These are phyloP conservation scores for Carallia brachiata DNA, from an alignment of 345 rosid genomes.

Conservation along the genomic window DNA sequence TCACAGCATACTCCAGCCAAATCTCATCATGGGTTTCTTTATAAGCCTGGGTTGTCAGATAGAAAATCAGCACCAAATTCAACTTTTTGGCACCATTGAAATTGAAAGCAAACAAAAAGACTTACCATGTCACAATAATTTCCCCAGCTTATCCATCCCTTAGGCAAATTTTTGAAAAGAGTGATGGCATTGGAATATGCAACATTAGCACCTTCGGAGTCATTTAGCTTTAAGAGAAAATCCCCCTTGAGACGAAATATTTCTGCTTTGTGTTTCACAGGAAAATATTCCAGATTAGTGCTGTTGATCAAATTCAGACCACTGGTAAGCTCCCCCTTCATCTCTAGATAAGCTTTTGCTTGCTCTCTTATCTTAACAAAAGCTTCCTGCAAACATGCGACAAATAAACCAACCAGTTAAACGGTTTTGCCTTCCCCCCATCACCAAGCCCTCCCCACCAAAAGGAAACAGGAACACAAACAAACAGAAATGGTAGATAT, in stretches of 20 bases:
- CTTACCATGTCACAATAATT: slow-evolving; percentile 92
- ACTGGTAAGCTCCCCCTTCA: slow-evolving; percentile 83
- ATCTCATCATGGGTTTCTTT: slow-evolving; percentile 79
- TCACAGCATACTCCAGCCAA: slow-evolving; percentile 96
- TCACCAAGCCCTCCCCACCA: neutral
- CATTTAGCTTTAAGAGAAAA: slow-evolving; percentile 69
- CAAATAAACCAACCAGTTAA: slow-evolving; percentile 17
- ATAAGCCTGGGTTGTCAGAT: slow-evolving; percentile 60
- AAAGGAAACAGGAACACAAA: neutral
- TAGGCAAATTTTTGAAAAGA: slow-evolving; percentile 85
- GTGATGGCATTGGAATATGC: slow-evolving; percentile 84
- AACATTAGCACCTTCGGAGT: slow-evolving; percentile 73
- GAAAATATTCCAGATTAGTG: slow-evolving; percentile 92
- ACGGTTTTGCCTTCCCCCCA: neutral
- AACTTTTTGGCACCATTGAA: neutral
- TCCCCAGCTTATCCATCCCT: slow-evolving; percentile 99
- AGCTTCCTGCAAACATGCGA: slow-evolving; percentile 72
- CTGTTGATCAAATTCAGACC: slow-evolving; percentile 88
- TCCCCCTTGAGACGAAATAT: slow-evolving; percentile 85
- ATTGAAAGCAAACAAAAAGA: slow-evolving; percentile 10
- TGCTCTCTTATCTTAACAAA: slow-evolving; percentile 97
- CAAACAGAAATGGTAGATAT: neutral
- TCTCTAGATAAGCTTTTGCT: slow-evolving; percentile 91
- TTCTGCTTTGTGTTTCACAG: slow-evolving; percentile 84
- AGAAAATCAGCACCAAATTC: slow-evolving; percentile 15